Evolutionary conservation across 805 yeast species (phyloP).

Genomic region (Isabelozyma heimii): DNA sequence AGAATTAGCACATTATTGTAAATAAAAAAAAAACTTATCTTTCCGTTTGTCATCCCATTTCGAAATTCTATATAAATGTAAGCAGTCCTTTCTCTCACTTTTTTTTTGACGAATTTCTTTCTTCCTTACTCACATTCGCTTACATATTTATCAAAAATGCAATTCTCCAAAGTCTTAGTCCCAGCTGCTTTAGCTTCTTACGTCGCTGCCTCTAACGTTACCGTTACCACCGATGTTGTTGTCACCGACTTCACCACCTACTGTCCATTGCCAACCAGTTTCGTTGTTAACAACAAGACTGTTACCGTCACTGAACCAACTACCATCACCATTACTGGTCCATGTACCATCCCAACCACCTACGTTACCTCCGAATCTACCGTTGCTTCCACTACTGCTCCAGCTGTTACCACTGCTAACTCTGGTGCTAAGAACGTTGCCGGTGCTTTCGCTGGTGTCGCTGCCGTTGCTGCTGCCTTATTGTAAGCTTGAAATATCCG

Average conservation of each 20-base stretch:
- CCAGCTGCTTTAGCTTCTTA: conserved; percentile 43
- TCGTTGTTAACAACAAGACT: conserved; percentile 64
- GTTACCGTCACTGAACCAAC: conserved; percentile 76
- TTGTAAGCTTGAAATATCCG: conserved; percentile 25
- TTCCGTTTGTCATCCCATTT: neutral
- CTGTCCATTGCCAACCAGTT: conserved; percentile 74
- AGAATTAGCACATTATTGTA: too few relatives aligned
- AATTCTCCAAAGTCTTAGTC: conserved; percentile 33
- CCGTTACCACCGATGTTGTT: conserved; percentile 51
- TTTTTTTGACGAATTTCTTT: neutral
- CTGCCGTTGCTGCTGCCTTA: conserved; percentile 49
- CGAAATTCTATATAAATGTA: neutral
- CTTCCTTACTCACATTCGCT: conserved; percentile 17
- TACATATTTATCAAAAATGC: conserved; percentile 19
- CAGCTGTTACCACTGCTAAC: conserved; percentile 25
- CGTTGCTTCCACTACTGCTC: conserved; percentile 11
- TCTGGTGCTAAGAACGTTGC: conserved; percentile 44
- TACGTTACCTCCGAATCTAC: conserved; percentile 22
- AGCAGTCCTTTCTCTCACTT: neutral
- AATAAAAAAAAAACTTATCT: too few relatives aligned
- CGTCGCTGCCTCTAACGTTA: conserved; percentile 44
- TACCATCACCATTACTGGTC: conserved; percentile 83
- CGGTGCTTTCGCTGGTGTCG: conserved; percentile 52
- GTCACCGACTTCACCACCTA: conserved; percentile 71
- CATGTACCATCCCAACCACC: conserved; percentile 68